Conservation (phyloP, 192 early-diverging fungal species). For the Linnemannia schmuckeri region DNA sequence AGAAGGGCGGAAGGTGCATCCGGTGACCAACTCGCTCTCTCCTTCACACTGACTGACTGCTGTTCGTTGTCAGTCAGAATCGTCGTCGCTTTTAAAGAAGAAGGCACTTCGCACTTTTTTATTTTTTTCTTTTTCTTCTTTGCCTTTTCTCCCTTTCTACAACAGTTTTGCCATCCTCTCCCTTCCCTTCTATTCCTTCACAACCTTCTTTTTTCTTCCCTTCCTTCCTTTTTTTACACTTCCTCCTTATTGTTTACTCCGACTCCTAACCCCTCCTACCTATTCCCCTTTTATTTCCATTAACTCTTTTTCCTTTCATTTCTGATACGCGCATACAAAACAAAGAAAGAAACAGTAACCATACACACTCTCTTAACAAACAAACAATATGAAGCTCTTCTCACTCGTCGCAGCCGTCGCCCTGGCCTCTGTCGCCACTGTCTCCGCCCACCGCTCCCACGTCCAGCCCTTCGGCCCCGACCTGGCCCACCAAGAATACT, state of each 20-base stretch:
- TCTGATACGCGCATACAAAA: slow-evolving; percentile 12
- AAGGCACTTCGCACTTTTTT: not conserved
- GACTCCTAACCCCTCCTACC: not conserved
- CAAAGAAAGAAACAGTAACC: slow-evolving; percentile 16
- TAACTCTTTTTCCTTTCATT: not conserved
- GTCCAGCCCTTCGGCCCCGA: slow-evolving; percentile 58
- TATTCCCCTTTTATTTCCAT: not conserved
- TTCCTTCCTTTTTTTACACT: not conserved
- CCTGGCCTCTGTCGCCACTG: slow-evolving; percentile 28
- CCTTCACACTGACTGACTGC: not conserved
- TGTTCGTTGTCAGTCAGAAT: no score
- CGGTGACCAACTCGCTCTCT: not conserved
- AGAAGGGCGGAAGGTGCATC: not conserved
- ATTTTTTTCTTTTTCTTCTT: not conserved
- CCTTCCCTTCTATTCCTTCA: slow-evolving; percentile 1
- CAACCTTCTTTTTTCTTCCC: not conserved
- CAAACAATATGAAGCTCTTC: slow-evolving; percentile 38
- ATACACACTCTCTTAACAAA: not conserved
- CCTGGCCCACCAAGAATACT: slow-evolving; percentile 42
- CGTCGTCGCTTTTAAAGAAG: not conserved
- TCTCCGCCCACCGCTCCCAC: slow-evolving; percentile 33
- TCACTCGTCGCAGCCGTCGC: slow-evolving; percentile 41
- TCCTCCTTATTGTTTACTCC: not conserved
- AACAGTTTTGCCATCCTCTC: no score
- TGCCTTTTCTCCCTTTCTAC: not conserved